A percentile compares a stretch with the other conserved stretches of the same genome.
phyloP scores from a whole-genome alignment of 2,329 filamentous ascomycete species.

The Fusarium heterosporum region DNA sequence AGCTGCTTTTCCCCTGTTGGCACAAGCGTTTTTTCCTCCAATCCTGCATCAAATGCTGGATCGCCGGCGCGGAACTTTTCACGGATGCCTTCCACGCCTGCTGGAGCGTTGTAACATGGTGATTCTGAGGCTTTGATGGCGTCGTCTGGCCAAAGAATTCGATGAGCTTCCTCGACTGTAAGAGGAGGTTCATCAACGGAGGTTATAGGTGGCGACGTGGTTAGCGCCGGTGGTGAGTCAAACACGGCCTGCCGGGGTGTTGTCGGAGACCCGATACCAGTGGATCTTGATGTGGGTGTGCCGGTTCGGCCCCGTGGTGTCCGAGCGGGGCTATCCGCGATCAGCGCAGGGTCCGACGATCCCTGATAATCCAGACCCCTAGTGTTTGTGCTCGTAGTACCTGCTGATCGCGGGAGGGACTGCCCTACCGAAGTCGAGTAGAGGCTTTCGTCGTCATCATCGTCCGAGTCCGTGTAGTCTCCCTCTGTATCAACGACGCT shows the following conservation, averaged over 20 bases:
- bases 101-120: constrained; percentile 7
- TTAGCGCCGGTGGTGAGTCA: constrained; percentile 14
- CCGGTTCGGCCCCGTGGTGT: constrained; percentile 33
- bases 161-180: constrained; percentile 55
- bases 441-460: constrained; percentile 42
- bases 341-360: constrained; percentile 31
- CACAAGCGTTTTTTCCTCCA: constrained; percentile 57
- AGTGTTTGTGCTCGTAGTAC: constrained; percentile 28
- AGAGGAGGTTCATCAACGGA: constrained; percentile 50
- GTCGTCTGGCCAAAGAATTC: constrained; percentile 56
- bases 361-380: constrained; percentile 16
- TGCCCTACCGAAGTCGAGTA: constrained; percentile 37
- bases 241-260: constrained; percentile 37
- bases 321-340: constrained; percentile 36
- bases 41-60: constrained; percentile 44
- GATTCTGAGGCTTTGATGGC: constrained; percentile 34
- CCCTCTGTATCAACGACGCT: constrained; percentile 48
- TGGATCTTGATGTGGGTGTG: constrained; percentile 40
- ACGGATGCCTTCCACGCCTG: constrained; percentile 46
- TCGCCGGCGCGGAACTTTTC: constrained; percentile 58
- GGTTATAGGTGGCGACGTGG: constrained; percentile 9
- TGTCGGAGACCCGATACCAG: constrained; percentile 29
- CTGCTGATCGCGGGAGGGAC: constrained; percentile 30
- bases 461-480: constrained; percentile 42
- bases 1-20: constrained; percentile 52